Evolutionary conservation across 2,329 filamentous ascomycete genomes (phyloP), one percentile per base, ranked within the genome.

Genomic region (Bimuria novae-zelandiae): DNA sequence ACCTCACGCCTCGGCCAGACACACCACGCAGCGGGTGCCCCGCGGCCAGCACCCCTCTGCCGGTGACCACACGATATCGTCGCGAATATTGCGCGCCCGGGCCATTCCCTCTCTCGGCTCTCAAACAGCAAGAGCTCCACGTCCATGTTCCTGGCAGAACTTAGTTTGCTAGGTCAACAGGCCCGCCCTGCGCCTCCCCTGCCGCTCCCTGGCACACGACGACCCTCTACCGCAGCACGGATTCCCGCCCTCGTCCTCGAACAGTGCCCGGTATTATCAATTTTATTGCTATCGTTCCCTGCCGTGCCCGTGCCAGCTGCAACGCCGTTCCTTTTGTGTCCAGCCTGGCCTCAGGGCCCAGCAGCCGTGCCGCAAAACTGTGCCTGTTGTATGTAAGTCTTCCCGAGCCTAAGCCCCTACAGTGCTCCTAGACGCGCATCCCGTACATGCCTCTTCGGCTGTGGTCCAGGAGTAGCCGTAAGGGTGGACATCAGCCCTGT

Each of bases 401-500:
- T 53, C 61, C 59, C 64, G 54, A 57, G 51, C 46, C 52, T 33
- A 46, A 32, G 29, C 55, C 60, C 54, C 49, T 49, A 53, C 51
- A 33, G 50, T 55, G 54, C 52, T 62, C 57, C 60, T 60, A 58
- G 57, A 60, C 66, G 46, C 65, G 43, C 51, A 49, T 51, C 56
- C 62, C 60, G 57, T 67, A 52, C 47, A 52, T 59, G 60, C 62
- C 59, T 60, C 63, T 64, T 68, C 69, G 65, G 65, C 61, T 70
- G 61, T 64, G 60, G 55, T 61, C 63, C 61, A 67, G 58, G 62
- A 66, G 62, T 61, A 65, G 63, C 70, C 67, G 68, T 63, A 68
- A 56, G 54, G 62, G 63, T 67, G 67, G 67, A 71, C 67, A 65
- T 69, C 70, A 71, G 66, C 63, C 67, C 69, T 73, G 70, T 69